Conservation (phyloP, 805 yeast species). For the Hanseniaspora mollemarum region DNA sequence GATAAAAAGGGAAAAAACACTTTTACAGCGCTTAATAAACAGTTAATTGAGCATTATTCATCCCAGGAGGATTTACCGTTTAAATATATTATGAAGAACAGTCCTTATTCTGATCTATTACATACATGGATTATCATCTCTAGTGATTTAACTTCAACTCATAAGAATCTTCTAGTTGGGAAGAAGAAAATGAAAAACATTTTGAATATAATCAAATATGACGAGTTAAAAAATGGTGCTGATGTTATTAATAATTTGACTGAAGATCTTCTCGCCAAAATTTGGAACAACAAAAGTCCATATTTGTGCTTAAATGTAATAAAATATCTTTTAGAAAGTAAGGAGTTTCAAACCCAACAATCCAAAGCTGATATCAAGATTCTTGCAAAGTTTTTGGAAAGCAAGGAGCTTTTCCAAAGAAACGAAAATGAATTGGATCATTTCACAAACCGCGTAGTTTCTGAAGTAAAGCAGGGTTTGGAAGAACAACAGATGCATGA, state of each 20-base stretch:
- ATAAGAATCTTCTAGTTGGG: background rate
- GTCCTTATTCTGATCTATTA: constrained; percentile 6
- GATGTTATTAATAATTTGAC: background rate
- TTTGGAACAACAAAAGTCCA: constrained; percentile 15
- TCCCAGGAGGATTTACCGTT: background rate
- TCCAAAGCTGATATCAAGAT: constrained; percentile 27
- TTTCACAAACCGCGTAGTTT: background rate
- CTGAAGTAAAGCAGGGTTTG: constrained; percentile 27
- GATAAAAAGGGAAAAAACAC: constrained; percentile 19
- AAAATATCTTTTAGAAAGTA: constrained; percentile 15
- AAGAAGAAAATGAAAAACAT: constrained; percentile 1
- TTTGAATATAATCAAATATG: background rate
- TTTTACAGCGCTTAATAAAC: constrained; percentile 12
- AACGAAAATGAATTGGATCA: constrained; percentile 28
- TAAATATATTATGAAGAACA: background rate
- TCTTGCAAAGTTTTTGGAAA: constrained; percentile 32
- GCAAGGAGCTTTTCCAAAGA: constrained; percentile 33
- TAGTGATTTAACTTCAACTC: background rate
- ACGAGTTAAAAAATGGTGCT: background rate
- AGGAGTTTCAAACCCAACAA: constrained; percentile 17
- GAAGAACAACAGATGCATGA: constrained; percentile 33
- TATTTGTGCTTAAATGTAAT: constrained; percentile 26
- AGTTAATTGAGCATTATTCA: background rate
- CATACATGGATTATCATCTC: background rate
- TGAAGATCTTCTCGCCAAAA: background rate